Percentiles rank a stretch among this genome's conserved stretches.
Conservation (phyloP, 768 basidiomycete species). For the Mycena belliarum region DNA sequence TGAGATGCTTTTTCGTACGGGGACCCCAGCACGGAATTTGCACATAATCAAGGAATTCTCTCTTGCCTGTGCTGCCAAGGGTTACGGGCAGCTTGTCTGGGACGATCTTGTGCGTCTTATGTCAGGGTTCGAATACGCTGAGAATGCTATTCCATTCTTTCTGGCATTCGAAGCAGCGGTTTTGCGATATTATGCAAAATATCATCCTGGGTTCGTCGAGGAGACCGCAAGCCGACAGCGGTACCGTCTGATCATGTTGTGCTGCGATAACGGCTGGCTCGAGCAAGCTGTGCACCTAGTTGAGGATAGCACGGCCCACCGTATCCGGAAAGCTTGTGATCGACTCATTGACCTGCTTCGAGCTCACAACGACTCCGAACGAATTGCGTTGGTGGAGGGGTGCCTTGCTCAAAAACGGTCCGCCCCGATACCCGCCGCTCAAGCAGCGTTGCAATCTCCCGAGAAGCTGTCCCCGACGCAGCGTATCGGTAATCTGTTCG, state of each 20-base stretch:
- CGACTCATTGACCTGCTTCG: conserved; percentile 5
- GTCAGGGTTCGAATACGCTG: neutral
- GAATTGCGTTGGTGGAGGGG: neutral
- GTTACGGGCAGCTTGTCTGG: conserved; percentile 17
- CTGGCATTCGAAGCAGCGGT: conserved; percentile 11
- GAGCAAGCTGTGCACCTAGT: conserved; percentile 16
- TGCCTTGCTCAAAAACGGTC: neutral
- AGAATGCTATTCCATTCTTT: conserved; percentile 10
- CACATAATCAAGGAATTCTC: conserved; percentile 12
- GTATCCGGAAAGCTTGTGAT: neutral
- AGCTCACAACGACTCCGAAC: neutral
- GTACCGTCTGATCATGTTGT: conserved; percentile 13
- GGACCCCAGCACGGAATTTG: conserved; percentile 14
- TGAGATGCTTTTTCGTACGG: conserved; percentile 16
- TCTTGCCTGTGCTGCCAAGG: conserved; percentile 19
- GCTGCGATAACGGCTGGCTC: conserved; percentile 19
- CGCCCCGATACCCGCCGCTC: neutral
- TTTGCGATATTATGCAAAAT: conserved; percentile 7
- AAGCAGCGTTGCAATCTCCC: neutral
- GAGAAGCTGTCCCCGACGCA: neutral
- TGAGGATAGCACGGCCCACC: neutral
- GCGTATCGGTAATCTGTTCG: neutral
- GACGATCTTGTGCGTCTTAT: conserved; percentile 15
- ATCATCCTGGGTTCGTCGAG: conserved; percentile 1
- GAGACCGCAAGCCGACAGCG: conserved; percentile 13